phyloP scores from a whole-genome alignment of 768 basidiomycete genomes.

The Phlebiopsis gigantea region DNA sequence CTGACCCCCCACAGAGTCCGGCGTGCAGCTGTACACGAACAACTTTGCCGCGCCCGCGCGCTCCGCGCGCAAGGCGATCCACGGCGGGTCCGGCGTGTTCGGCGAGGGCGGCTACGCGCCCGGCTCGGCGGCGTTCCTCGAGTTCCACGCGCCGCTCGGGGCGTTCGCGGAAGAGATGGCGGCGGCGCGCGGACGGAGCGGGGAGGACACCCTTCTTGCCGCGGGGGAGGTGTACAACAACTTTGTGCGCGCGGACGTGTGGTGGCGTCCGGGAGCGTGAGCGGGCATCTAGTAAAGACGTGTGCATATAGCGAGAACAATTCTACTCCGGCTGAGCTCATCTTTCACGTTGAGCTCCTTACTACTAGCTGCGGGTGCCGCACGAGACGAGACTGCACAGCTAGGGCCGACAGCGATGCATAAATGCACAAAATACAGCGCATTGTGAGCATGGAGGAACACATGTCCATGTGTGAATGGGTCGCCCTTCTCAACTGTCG shows the following conservation, averaged over 20 bases:
- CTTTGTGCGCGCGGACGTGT: constrained; percentile 55
- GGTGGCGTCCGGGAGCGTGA: too few species aligned
- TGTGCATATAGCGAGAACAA: too few species aligned
- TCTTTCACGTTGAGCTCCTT: too few species aligned
- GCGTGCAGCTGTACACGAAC: constrained; percentile 73
- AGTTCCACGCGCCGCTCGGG: constrained; percentile 47
- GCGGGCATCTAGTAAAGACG: too few species aligned
- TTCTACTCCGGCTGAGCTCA: too few species aligned
- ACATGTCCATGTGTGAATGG: too few species aligned
- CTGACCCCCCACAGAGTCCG: constrained; percentile 43
- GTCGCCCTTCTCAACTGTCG: too few species aligned
- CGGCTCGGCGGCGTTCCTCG: constrained; percentile 32
- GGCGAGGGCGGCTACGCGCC: constrained; percentile 48
- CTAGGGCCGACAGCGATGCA: too few species aligned
- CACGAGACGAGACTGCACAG: too few species aligned
- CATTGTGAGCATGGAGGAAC: too few species aligned
- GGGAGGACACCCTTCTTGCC: constrained; percentile 62
- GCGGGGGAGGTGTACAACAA: constrained; percentile 73
- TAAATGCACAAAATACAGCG: too few species aligned
- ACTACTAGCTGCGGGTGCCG: too few species aligned
- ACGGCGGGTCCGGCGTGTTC: constrained; percentile 61
- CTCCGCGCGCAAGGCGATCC: constrained; percentile 65
- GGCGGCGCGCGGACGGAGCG: constrained; percentile 33
- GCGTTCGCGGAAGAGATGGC: constrained; percentile 43
- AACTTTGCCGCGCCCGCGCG: constrained; percentile 41